Conservation (phyloP, 2,329 filamentous ascomycete species). For the Paecilomyces sp. region DNA sequence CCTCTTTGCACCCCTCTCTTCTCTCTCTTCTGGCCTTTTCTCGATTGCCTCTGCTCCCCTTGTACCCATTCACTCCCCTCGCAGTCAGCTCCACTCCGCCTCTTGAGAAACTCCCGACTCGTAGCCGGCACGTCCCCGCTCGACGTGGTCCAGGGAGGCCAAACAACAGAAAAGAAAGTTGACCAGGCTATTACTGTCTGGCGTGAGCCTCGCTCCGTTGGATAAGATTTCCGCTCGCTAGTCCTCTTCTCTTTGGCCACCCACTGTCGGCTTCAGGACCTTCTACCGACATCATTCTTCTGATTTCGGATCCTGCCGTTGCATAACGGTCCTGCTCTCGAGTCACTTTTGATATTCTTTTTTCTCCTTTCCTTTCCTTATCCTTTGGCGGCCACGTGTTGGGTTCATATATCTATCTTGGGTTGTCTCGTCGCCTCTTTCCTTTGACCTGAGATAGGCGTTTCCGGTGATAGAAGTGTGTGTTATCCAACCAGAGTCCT, state of each 20-base stretch:
- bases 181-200: neutral
- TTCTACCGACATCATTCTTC: neutral
- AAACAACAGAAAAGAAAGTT: neutral
- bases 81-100: neutral
- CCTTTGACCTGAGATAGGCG: neutral
- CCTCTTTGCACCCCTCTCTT: neutral
- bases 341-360: neutral
- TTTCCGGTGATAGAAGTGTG: neutral
- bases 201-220: neutral
- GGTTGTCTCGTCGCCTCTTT: neutral
- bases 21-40: neutral
- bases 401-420: neutral
- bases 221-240: slow-evolving; percentile 2
- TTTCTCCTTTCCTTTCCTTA: neutral
- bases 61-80: neutral
- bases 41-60: neutral
- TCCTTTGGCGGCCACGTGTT: neutral
- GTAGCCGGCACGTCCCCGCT: neutral
- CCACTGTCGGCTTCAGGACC: neutral
- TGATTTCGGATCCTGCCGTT: neutral
- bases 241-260: neutral
- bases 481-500: neutral
- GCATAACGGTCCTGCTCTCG: neutral
- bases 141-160: neutral
- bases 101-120: neutral